phyloP scores from a whole-genome alignment of 139 green algal genomes.

The Closterium sp. region DNA sequence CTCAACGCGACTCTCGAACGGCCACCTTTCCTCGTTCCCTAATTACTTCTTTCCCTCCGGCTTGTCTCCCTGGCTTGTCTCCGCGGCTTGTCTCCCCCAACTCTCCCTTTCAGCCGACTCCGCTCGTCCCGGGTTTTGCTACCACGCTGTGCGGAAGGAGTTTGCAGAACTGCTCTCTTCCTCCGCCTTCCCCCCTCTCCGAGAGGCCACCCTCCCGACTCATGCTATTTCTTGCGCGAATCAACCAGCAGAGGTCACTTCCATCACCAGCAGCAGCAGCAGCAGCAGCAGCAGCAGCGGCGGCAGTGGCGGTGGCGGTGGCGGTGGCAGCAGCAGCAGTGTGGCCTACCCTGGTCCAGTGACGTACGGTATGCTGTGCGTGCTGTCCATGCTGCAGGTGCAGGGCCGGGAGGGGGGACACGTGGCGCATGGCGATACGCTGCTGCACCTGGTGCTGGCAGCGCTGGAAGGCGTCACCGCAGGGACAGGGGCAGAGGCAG shows the following conservation, averaged over 20 bases:
- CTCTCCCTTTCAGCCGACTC: not conserved
- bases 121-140: not conserved
- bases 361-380: not conserved
- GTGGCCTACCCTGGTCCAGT: not conserved
- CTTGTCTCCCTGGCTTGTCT: no score
- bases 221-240: no score
- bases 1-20: no score
- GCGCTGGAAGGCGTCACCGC: not conserved
- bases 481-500: not conserved
- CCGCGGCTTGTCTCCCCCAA: no score
- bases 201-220: no score
- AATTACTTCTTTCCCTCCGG: no score
- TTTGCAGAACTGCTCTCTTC: not conserved
- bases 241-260: no score
- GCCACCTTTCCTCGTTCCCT: not conserved
- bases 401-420: not conserved
- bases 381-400: not conserved
- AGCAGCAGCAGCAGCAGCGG: no score
- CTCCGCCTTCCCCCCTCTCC: not conserved
- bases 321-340: not conserved
- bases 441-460: not conserved
- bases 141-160: not conserved
- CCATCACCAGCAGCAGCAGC: not conserved
- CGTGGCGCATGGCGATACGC: not conserved
- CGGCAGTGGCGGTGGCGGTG: no score